Base-by-base conservation (phyloP, 1,284 basidiomycete species). In the Cryptococcus sp. region DNA sequence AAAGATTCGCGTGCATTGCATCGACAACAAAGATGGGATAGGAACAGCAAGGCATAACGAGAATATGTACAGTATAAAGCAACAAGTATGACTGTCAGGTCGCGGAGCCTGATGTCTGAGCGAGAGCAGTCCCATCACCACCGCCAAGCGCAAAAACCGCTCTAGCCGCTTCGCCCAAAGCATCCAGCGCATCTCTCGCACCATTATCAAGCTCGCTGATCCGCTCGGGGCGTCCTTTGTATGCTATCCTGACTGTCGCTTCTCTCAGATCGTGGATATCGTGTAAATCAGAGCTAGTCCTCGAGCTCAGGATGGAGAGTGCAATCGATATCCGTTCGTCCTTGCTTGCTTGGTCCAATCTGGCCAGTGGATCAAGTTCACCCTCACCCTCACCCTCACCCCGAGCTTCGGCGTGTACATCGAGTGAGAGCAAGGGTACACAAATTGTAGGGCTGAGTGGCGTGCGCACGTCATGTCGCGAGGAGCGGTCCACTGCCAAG, bases 111-210 rank as follows among this genome's bases (percentile, higher is more conserved):
- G 25, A 25, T 25, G 25, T 25, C 25, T 25, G 25, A 25, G 25
- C 8, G 2, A 35, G 31, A 35, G 31, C 31, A 35, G 7, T 4
- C 31, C 31, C 31, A 35, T 35, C 13, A 35, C 31, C 31, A 13
- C 13, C 31, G 31, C 8, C 31, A 35, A 4, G 31, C 4, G 31
- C 31, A 35, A 35, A 35, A 2, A 13, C 31, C 31, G 13, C 31
- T 39, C 59, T 44, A 19, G 51, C 54, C 8, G 54, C 54, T 3
- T 60, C 59, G 5, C 55, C 59, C 16, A 60, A 50, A 42, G 54
- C 59, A 44, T 53, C 38, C 10, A 60, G 17, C 44, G 59, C 59
- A 38, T 54, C 55, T 23, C 10, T 50, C 7, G 42, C 42, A 45
- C 42, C 42, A n/a, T n/a, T 8, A n/a, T n/a, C 22, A 8, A n/a